These are phyloP conservation scores for Euphorbia corollata DNA, from an alignment of 441 rosid species.

Conservation along the genomic window DNA sequence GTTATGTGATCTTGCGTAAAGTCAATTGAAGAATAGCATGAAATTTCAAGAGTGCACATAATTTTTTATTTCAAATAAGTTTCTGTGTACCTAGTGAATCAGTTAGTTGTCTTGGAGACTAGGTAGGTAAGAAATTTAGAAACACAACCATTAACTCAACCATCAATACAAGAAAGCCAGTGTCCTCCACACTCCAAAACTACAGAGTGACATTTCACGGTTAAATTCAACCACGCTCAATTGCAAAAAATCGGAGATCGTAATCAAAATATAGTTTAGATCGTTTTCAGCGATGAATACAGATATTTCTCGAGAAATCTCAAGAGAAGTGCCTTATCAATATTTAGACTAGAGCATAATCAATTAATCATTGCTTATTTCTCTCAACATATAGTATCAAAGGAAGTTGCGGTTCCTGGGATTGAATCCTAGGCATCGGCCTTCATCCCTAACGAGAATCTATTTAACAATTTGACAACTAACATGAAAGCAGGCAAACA, in stretches of 20 bases:
- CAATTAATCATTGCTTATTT: background rate
- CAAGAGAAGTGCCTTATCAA: background rate
- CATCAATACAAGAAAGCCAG: background rate
- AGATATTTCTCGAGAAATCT: background rate
- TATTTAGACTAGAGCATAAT: background rate
- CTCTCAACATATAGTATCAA: background rate
- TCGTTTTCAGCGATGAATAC: background rate
- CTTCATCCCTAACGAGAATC: background rate
- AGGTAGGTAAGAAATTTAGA: background rate
- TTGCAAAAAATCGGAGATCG: background rate
- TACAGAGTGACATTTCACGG: background rate
- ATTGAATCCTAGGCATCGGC: background rate
- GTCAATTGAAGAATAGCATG: background rate
- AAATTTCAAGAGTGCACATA: too few species aligned
- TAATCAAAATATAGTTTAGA: background rate
- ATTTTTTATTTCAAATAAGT: background rate
- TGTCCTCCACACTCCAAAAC: background rate
- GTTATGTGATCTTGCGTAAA: background rate
- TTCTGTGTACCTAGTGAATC: background rate
- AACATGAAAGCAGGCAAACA: background rate
- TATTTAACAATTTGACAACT: background rate
- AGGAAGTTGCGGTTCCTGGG: background rate
- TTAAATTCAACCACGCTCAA: background rate
- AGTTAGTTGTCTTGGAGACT: background rate
- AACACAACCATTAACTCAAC: background rate